Base-by-base conservation (phyloP, 1,284 basidiomycete genomes). In the Caloboletus inedulis region DNA sequence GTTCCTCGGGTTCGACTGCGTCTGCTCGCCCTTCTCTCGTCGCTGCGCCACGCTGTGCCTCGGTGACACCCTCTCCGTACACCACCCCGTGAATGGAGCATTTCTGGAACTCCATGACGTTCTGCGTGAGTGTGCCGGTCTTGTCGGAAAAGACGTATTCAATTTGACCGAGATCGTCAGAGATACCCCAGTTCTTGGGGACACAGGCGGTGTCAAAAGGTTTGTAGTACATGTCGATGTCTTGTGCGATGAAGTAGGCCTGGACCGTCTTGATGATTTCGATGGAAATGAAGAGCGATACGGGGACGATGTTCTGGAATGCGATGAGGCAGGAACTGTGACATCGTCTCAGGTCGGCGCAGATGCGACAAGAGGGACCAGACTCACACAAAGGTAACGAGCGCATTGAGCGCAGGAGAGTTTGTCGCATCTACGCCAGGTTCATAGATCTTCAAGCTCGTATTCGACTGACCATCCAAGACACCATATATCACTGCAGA, bases 71-170 rank as follows among this genome's bases (percentile, higher is more conserved):
- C n/a, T n/a, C n/a, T n/a, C n/a, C 87, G 70, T 98, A 99, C 23
- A 87, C 87, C 7, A 88, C 81, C 3, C 97, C 97, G 16, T 82
- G 94, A 51, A 99, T 87, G 43, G 91, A 97, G 69, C 91, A 89
- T 25, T 86, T 84, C n/a, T n/a, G n/a, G 72, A 99, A 99, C 72
- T 98, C 94, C 97, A 99, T 99, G 72, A 97, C 91, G 73, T 99
- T 99, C 54, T 93, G 82, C 4, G 96, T 99, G 33, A 99, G 77
- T 0, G 97, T 99, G 4, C 96, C 96, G 0, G 96, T 99, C 77
- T 99, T 99, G 78, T 99, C 97, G 49, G 91, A 94, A 73, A 99
- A 99, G 27, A 99, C 93, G 69, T 96, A 99, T 73, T 97, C 94
- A 59, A 99, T 98, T 71, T 98, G 96, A 0, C 97, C 97, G 12